These are phyloP conservation scores for Aristolochia fimbriata DNA, from an alignment of 164 flowering plant genomes.

Conservation along the genomic window DNA sequence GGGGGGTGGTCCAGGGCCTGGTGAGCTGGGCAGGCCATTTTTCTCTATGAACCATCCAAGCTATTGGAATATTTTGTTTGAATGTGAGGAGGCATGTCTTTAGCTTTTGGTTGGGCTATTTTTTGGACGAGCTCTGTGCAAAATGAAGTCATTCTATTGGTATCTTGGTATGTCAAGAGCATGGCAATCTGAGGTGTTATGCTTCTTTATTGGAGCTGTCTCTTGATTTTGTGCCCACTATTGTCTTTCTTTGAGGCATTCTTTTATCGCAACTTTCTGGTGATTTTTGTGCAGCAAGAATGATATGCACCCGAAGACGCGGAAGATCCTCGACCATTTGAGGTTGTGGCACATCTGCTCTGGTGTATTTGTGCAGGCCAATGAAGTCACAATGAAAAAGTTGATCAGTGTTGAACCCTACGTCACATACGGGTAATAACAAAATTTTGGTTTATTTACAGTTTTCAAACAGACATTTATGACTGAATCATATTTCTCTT, in stretches of 20 bases:
- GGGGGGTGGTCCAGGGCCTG: too few species aligned
- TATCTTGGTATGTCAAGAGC: too few species aligned
- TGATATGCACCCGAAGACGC: slow-evolving; percentile 59
- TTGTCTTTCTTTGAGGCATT: background rate
- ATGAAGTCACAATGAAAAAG: slow-evolving; percentile 38
- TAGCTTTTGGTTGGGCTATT: too few species aligned
- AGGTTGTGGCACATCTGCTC: slow-evolving; percentile 32
- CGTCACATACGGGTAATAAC: slow-evolving; percentile 70
- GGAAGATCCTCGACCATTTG: slow-evolving; percentile 43
- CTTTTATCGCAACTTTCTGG: background rate
- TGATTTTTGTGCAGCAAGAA: slow-evolving; percentile 31
- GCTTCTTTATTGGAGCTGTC: too few species aligned
- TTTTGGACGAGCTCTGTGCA: too few species aligned
- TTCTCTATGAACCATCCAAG: too few species aligned
- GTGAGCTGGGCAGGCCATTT: too few species aligned
- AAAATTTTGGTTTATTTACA: background rate
- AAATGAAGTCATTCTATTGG: too few species aligned
- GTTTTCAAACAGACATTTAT: too few species aligned
- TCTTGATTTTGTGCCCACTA: background rate
- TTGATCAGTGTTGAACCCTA: slow-evolving; percentile 68
- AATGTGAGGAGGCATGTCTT: too few species aligned
- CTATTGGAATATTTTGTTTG: too few species aligned
- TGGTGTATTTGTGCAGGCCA: slow-evolving; percentile 68
- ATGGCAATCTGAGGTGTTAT: too few species aligned
- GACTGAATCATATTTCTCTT: background rate